phyloP scores from a whole-genome alignment of 805 yeast species.

The Zygotorulaspora sp. region DNA sequence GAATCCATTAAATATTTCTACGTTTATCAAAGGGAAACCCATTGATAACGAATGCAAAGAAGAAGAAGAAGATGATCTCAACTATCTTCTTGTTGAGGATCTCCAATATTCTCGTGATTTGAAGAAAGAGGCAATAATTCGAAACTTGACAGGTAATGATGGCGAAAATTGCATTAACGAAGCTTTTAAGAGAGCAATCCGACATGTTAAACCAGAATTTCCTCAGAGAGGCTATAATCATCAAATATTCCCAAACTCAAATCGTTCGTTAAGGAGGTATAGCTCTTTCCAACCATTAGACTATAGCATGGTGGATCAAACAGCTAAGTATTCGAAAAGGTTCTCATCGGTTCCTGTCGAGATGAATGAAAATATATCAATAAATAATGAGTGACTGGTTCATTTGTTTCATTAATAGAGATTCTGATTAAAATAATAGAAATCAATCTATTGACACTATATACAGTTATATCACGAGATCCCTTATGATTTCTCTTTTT shows the following conservation, averaged over 20 bases:
- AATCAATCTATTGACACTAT: conserved; percentile 11
- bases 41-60: conserved; percentile 5
- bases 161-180: conserved; percentile 9
- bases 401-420: conserved; percentile 7
- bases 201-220: conserved; percentile 12
- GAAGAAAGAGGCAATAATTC: conserved; percentile 1
- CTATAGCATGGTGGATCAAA: conserved; percentile 1
- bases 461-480: conserved; percentile 14
- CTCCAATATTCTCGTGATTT: conserved; percentile 4
- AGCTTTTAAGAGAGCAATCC: conserved; percentile 23
- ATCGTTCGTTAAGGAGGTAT: conserved; percentile 4
- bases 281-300: conserved; percentile 9
- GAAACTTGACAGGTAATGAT: not conserved
- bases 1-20: not conserved
- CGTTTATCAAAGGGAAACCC: not conserved
- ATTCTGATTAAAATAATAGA: conserved; percentile 10
- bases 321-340: conserved; percentile 3
- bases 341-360: conserved; percentile 3
- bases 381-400: conserved; percentile 3
- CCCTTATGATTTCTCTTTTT: conserved; percentile 3
- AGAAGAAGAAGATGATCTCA: conserved; percentile 21
- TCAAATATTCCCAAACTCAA: not conserved
- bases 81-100: conserved; percentile 22
- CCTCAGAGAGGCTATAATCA: conserved; percentile 3
- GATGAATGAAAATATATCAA: not conserved